Percentiles rank a stretch among this genome's conserved stretches.
Evolutionary conservation across 176 grass and related monocot genomes (phyloP).

Genomic region (Guadua angustifolia): DNA sequence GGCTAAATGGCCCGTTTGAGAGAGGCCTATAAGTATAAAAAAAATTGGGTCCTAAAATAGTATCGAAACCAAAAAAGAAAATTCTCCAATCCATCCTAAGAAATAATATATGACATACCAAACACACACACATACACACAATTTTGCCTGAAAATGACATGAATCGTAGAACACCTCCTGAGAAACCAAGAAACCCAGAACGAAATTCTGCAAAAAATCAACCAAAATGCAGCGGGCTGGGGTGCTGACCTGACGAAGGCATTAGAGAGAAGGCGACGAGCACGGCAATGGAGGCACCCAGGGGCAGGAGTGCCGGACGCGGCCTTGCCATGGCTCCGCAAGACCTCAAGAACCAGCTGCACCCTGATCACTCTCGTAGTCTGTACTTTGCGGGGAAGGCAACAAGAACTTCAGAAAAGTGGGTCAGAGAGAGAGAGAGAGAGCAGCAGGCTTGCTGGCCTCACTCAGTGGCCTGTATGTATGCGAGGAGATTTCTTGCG

Average conservation of each 20-base stretch:
- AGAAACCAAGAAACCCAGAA: not conserved
- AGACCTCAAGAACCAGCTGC: constrained; percentile 23
- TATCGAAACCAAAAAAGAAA: not conserved
- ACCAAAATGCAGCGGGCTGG: not conserved
- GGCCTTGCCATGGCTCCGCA: constrained; percentile 25
- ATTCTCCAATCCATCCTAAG: not conserved
- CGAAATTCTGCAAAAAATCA: not conserved
- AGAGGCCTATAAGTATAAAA: not conserved
- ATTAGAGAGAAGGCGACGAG: constrained; percentile 32
- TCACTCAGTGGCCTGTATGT: no score
- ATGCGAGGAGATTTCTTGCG: constrained; percentile 22
- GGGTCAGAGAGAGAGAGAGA: not conserved
- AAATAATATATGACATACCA: not conserved
- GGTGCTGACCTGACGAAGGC: constrained; percentile 36
- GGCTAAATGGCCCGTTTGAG: not conserved
- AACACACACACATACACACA: not conserved
- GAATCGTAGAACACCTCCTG: not conserved
- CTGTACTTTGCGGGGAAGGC: not conserved
- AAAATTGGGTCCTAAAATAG: not conserved
- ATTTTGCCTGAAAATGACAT: not conserved
- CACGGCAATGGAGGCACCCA: constrained; percentile 24
- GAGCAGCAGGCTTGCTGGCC: not conserved
- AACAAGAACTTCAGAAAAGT: not conserved
- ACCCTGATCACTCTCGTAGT: constrained; percentile 29
- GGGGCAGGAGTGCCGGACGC: not conserved